Conservation (phyloP, 2,329 filamentous ascomycete genomes). For the Boeremia lycopersici region DNA sequence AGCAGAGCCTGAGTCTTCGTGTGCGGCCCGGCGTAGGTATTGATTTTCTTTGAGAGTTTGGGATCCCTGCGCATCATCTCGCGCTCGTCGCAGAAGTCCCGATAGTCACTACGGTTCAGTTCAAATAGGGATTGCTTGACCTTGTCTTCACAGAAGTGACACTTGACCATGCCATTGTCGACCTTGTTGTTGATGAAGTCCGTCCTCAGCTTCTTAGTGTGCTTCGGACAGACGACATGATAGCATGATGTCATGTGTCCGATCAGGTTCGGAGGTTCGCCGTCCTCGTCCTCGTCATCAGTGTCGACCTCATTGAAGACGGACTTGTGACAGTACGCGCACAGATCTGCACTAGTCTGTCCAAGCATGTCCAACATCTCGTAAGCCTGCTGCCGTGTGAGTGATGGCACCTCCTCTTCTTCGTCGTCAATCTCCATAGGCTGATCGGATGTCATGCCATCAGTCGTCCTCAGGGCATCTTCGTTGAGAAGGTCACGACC, state of each 20-base stretch:
- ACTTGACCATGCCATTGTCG: conserved; percentile 60
- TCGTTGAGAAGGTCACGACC: conserved; percentile 88
- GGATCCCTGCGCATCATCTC: conserved; percentile 60
- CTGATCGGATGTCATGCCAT: conserved; percentile 80
- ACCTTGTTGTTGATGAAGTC: conserved; percentile 54
- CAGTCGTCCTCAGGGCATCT: conserved; percentile 78
- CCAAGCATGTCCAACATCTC: conserved; percentile 84
- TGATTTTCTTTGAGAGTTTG: conserved; percentile 65
- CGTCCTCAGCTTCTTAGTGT: conserved; percentile 66
- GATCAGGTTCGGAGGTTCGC: conserved; percentile 59
- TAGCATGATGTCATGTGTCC: conserved; percentile 86
- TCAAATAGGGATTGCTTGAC: conserved; percentile 70
- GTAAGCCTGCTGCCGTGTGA: conserved; percentile 76
- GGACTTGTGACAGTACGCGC: conserved; percentile 62
- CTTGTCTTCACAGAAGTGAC: conserved; percentile 70
- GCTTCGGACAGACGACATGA: conserved; percentile 80
- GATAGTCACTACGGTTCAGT: conserved; percentile 65
- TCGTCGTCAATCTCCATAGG: conserved; percentile 90
- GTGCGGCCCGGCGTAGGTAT: conserved; percentile 81
- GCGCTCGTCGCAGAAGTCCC: conserved; percentile 59
- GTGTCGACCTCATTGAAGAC: conserved; percentile 46
- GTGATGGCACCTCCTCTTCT: conserved; percentile 63
- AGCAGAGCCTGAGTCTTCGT: conserved; percentile 89
- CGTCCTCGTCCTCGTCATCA: conserved; percentile 58
- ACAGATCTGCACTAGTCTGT: conserved; percentile 78